Percentiles rank a stretch among this genome's conserved stretches.
phyloP scores from a whole-genome alignment of 208 protist species.

The Acanthamoeba royreba region DNA sequence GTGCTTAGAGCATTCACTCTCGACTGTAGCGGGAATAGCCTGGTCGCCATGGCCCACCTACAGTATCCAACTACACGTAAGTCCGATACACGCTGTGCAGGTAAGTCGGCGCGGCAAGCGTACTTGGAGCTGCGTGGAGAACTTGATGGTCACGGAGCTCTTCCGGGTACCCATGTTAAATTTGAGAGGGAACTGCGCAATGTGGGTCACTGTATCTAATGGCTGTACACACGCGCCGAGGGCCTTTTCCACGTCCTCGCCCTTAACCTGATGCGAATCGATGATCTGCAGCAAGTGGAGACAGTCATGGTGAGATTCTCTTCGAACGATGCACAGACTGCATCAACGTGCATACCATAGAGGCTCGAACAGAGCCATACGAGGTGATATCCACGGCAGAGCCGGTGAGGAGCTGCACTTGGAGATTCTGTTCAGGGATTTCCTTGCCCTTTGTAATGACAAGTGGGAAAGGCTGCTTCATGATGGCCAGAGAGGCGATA shows the following conservation, averaged over 20 bases:
- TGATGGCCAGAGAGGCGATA: background rate
- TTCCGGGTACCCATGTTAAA: conserved; percentile 47
- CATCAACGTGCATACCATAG: conserved; percentile 24
- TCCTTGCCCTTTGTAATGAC: conserved; percentile 45
- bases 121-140: conserved; percentile 36
- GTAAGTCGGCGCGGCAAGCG: background rate
- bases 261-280: conserved; percentile 41
- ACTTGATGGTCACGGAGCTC: conserved; percentile 45
- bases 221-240: background rate
- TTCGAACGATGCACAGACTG: too few species aligned
- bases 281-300: background rate
- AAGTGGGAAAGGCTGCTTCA: conserved; percentile 32
- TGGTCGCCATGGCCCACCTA: conserved; percentile 17
- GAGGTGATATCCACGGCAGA: background rate
- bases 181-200: conserved; percentile 36
- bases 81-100: background rate
- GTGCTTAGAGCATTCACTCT: background rate
- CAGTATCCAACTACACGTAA: background rate
- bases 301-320: too few species aligned
- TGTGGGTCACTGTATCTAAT: conserved; percentile 4
- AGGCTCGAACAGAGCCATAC: background rate
- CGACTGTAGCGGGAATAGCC: background rate
- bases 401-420: conserved; percentile 31
- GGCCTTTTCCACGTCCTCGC: conserved; percentile 33
- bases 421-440: conserved; percentile 16